Conservation (phyloP, 2,329 filamentous ascomycete species). For the Microascus cirrosus region DNA sequence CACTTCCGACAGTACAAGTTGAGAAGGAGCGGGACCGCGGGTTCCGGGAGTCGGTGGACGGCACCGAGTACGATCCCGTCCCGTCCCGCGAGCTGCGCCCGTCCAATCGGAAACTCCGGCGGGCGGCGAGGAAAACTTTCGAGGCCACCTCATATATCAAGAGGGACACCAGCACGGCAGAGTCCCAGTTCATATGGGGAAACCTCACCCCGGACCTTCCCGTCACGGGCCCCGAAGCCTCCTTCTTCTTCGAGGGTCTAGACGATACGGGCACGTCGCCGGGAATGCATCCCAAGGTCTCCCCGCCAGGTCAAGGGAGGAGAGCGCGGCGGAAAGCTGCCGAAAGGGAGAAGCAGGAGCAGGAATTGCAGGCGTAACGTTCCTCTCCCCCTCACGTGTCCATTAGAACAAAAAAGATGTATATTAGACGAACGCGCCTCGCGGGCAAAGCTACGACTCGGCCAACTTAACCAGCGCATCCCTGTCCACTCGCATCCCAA, state of each 20-base stretch:
- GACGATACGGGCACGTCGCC: background rate
- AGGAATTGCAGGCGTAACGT: background rate
- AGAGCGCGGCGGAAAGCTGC: background rate
- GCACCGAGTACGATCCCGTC: background rate
- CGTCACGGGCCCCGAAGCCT: background rate
- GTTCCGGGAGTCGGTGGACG: background rate
- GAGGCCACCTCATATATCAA: background rate
- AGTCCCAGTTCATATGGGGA: background rate
- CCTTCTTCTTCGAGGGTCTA: background rate
- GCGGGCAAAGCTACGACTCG: slow-evolving; percentile 13
- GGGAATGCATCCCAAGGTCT: no score
- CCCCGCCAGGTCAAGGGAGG: no score
- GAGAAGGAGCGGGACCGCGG: background rate
- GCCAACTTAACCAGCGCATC: slow-evolving; percentile 52
- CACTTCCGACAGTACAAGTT: background rate
- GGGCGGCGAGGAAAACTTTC: background rate
- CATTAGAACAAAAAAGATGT: background rate
- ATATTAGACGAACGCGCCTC: slow-evolving; percentile 10
- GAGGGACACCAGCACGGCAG: background rate
- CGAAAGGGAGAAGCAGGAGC: background rate
- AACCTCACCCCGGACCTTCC: background rate
- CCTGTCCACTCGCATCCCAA: slow-evolving; percentile 63
- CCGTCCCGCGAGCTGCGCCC: background rate
- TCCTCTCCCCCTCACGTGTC: background rate
- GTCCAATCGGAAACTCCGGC: background rate